Base-by-base conservation (phyloP, 1,284 basidiomycete genomes). In the Polyporus tsugae region DNA sequence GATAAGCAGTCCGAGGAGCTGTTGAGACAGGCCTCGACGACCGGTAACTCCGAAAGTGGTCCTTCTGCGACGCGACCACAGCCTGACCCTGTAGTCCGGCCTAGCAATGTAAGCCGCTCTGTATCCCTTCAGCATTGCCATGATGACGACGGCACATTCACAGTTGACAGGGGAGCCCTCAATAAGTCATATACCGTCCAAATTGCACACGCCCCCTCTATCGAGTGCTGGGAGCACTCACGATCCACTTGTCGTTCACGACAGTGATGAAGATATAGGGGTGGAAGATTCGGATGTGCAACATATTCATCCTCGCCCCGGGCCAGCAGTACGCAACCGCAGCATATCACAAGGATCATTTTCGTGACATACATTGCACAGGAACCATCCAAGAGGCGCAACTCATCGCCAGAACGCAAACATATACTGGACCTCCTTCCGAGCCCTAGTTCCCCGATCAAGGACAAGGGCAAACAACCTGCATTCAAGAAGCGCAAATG, bases 401-500 rank as follows among this genome's bases (percentile, higher is more conserved):
- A 58, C 9, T n/a, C 52, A 19, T 58, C 55, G 1, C 55, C 55
- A 10, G 19, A 58, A n/a, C 55, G 29, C 17, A 33, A 58, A 58
- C 15, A 38, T 33, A 36, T 38, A 17, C 55, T 35, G 10, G 33
- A 58, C 35, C 33, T 22, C 35, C n/a, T 58, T 36, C n/a, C 35
- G 10, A 22, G 7, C 46, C 22, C 11, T 4, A 49, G 7, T 4
- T 6, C 55, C 5, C 17, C 35, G 3, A 58, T 19, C 17, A 22
- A 58, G 33, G 55, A 35, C 55, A 38, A 35, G 55, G 55, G 55
- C 4, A 58, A 58, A 11, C 55, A 58, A 9, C 55, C 55, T 33
- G 55, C 35, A 19, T 10, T 58, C 55, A 58, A 58, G 55, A 38
- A 22, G 35, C 55, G 55, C 19, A 58, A 58, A 58, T 38, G 33